These are phyloP conservation scores for Albizia julibrissin DNA, from an alignment of 306 rosid species.

Conservation along the genomic window DNA sequence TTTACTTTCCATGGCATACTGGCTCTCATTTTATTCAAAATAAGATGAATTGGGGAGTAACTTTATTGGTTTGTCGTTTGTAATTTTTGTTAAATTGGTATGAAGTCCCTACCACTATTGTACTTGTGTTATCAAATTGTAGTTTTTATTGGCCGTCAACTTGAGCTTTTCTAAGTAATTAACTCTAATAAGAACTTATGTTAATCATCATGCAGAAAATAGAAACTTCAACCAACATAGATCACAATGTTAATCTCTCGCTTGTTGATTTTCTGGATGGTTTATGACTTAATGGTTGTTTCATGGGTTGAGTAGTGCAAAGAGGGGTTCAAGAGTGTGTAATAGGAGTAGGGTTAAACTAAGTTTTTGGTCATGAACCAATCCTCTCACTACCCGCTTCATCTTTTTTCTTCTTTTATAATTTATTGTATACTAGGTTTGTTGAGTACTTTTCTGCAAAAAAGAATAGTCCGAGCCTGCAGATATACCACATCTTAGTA, in stretches of 20 bases:
- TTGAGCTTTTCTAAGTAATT: not conserved
- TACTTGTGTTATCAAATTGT: not conserved
- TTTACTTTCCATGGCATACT: not conserved
- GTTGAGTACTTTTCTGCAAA: not conserved
- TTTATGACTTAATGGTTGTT: constrained; percentile 14
- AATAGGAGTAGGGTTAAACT: not conserved
- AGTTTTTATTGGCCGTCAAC: not conserved
- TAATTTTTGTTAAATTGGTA: not conserved
- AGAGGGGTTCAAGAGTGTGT: not conserved
- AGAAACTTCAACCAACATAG: not conserved
- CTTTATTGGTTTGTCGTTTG: not conserved
- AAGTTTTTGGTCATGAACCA: constrained; percentile 12
- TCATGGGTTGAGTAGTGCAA: not conserved
- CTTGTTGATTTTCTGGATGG: constrained; percentile 21
- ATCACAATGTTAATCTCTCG: constrained; percentile 3
- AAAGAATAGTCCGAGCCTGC: not conserved
- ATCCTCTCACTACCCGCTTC: not conserved
- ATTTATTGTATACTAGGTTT: not conserved
- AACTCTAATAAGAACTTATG: not conserved
- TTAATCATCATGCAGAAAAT: constrained; percentile 21
- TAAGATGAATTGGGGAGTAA: not conserved
- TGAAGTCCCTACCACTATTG: not conserved
- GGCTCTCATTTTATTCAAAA: not conserved
- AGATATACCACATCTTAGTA: not conserved
- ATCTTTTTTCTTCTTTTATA: constrained; percentile 9